Evolutionary conservation across 805 yeast species (phyloP).

Genomic region (Hanseniaspora taiwanica): DNA sequence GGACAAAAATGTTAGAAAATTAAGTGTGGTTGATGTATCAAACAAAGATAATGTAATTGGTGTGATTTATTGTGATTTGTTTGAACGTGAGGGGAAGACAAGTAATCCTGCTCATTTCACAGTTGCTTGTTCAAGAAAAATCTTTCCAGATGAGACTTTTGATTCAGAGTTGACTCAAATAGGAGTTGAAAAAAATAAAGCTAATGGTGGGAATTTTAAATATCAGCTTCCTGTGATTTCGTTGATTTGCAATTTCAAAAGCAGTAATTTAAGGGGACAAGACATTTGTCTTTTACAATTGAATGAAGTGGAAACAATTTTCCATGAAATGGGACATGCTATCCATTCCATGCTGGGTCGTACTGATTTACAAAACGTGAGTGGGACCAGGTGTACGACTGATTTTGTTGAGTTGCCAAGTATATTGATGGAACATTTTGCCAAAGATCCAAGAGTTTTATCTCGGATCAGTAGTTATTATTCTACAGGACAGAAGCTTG

Average conservation of each 20-base stretch:
- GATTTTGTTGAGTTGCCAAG: conserved; percentile 96
- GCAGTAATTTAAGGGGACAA: conserved; percentile 20
- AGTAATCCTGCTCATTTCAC: conserved; percentile 93
- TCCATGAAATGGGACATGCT: conserved; percentile 99
- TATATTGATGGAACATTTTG: conserved; percentile 90
- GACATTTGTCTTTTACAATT: conserved; percentile 48
- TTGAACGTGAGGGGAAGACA: conserved; percentile 61
- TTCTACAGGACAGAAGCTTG: conserved; percentile 37
- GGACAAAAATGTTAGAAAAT: conserved; percentile 72
- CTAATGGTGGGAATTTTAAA: conserved; percentile 33
- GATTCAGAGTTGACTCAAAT: conserved; percentile 1
- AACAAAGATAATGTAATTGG: conserved; percentile 55
- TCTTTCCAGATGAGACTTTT: conserved; percentile 39
- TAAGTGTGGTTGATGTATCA: conserved; percentile 56
- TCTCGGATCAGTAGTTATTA: conserved; percentile 57
- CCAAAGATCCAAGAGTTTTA: conserved; percentile 67
- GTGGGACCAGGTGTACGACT: conserved; percentile 91
- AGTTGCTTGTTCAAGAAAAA: conserved; percentile 80
- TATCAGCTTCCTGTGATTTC: conserved; percentile 80
- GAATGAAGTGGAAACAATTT: conserved; percentile 80
- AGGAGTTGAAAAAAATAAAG: conserved; percentile 1
- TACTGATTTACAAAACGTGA: conserved; percentile 77
- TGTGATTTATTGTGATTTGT: conserved; percentile 74
- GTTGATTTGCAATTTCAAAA: conserved; percentile 67
- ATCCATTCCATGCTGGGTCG: conserved; percentile 95